A percentile compares a stretch with the other conserved stretches of the same genome.
phyloP scores from a whole-genome alignment of 805 yeast species.

The Candida piceae region DNA sequence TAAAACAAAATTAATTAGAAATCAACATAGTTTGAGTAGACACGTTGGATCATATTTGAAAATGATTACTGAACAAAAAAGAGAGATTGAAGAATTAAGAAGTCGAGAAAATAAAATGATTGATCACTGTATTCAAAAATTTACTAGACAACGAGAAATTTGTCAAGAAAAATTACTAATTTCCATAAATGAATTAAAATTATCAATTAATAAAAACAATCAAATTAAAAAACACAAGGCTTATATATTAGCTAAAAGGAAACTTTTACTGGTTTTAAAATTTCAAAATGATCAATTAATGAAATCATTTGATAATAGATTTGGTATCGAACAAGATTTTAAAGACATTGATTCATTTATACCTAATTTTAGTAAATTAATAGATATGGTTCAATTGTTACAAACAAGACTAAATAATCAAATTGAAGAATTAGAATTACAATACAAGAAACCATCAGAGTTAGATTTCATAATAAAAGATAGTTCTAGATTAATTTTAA shows the following conservation, averaged over 20 bases:
- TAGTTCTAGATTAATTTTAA: constrained; percentile 41
- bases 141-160: constrained; percentile 32
- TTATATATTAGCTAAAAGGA: constrained; percentile 42
- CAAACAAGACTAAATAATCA: constrained; percentile 35
- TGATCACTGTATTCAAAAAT: constrained; percentile 33
- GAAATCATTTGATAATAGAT: constrained; percentile 30
- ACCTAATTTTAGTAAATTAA: constrained; percentile 16
- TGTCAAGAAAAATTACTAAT: constrained; percentile 37
- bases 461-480: constrained; percentile 46
- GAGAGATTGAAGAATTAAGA: constrained; percentile 65
- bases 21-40: constrained; percentile 68
- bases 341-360: constrained; percentile 13
- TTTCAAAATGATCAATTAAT: constrained; percentile 28
- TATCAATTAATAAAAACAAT: constrained; percentile 37
- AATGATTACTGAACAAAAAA: constrained; percentile 77
- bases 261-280: constrained; percentile 23
- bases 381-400: constrained; percentile 15
- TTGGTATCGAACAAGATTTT: constrained; percentile 11
- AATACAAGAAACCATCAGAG: constrained; percentile 45
- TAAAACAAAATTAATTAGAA: constrained; percentile 71
- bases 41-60: constrained; percentile 82
- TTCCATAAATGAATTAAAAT: constrained; percentile 36
- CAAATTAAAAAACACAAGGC: constrained; percentile 42
- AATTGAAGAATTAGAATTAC: constrained; percentile 46
- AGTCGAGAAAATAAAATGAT: constrained; percentile 44